phyloP scores from a whole-genome alignment of 441 rosid species.

The Eutrema salsugineum region DNA sequence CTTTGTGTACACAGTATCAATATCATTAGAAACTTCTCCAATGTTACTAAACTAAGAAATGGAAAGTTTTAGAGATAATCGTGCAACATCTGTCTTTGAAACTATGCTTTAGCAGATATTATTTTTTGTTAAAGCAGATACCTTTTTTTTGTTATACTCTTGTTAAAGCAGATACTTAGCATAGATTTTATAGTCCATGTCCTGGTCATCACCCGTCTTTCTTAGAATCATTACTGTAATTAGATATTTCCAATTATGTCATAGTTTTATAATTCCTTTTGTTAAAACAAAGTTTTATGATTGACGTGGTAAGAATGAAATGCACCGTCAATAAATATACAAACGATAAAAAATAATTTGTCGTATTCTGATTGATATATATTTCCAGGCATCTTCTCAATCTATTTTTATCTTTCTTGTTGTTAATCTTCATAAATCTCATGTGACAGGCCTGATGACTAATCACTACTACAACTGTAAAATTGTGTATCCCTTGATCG shows the following conservation, averaged over 20 bases:
- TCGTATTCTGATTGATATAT: background rate
- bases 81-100: background rate
- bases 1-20: background rate
- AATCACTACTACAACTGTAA: background rate
- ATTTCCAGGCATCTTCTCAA: background rate
- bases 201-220: slow-evolving; percentile 7
- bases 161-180: too few relatives aligned
- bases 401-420: background rate
- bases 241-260: background rate
- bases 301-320: background rate
- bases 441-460: background rate
- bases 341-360: background rate
- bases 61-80: background rate
- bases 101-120: too few relatives aligned
- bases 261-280: background rate
- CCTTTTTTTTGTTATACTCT: too few relatives aligned
- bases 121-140: too few relatives aligned
- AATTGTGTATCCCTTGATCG: background rate
- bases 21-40: background rate
- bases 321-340: background rate
- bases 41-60: background rate
- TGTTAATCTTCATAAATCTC: background rate
- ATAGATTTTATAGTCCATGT: background rate
- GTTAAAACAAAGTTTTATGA: background rate
- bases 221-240: background rate